phyloP scores from a whole-genome alignment of 1,139 yeast species.

The Debaryomyces psychrophilus region DNA sequence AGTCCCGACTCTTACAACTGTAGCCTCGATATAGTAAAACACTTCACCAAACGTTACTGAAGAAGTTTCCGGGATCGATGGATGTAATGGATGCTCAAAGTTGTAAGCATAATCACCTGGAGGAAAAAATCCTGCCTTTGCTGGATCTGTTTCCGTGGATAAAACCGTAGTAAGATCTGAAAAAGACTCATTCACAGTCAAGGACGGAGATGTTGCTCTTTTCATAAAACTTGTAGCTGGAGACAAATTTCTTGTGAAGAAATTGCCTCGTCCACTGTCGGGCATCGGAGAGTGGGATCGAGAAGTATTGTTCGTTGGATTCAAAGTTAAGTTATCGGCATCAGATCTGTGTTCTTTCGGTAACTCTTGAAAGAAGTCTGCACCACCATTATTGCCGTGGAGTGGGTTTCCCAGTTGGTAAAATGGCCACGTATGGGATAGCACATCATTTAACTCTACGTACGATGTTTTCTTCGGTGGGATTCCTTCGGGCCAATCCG shows the following conservation, averaged over 20 bases:
- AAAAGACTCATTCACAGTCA: constrained; percentile 19
- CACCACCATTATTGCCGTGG: constrained; percentile 51
- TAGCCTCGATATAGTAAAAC: constrained; percentile 66
- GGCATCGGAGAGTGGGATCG: constrained; percentile 27
- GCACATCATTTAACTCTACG: constrained; percentile 63
- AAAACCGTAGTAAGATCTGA: constrained; percentile 25
- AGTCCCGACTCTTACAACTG: constrained; percentile 75
- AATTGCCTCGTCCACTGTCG: constrained; percentile 20
- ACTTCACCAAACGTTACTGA: constrained; percentile 82
- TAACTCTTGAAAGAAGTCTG: constrained; percentile 50
- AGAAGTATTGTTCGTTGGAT: constrained; percentile 28
- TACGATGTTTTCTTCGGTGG: constrained; percentile 82
- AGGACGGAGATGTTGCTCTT: constrained; percentile 45
- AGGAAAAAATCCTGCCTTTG: constrained; percentile 39
- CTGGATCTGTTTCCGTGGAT: constrained; percentile 23
- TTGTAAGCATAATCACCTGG: constrained; percentile 93
- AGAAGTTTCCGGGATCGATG: constrained; percentile 81
- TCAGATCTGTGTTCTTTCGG: constrained; percentile 19
- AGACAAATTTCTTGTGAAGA: constrained; percentile 33
- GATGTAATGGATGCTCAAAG: constrained; percentile 85
- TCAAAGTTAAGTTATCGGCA: constrained; percentile 37
- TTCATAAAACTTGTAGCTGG: constrained; percentile 38
- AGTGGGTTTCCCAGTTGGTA: constrained; percentile 41
- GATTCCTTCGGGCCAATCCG: constrained; percentile 99
- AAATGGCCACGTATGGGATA: constrained; percentile 92